Evolutionary conservation across 2,329 filamentous ascomycete species (phyloP).

Genomic region (Samsoniella hepiali): DNA sequence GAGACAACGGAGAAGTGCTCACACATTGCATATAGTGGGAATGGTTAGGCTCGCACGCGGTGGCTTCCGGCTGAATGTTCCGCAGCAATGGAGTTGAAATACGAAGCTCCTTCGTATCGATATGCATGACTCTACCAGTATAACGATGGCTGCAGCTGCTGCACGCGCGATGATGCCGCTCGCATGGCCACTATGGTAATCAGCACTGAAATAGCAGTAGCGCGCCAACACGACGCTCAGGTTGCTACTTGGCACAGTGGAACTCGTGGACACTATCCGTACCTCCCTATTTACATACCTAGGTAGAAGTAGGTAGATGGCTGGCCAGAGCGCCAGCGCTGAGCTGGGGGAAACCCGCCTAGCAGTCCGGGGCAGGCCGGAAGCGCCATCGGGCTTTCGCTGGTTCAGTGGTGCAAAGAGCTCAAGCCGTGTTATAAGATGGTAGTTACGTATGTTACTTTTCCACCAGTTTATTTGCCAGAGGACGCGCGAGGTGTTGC

Average conservation of each 20-base stretch:
- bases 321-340: background rate
- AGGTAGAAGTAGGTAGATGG: background rate
- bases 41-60: background rate
- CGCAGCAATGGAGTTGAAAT: background rate
- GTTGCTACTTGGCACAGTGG: background rate
- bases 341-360: constrained; percentile 1
- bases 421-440: background rate
- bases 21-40: background rate
- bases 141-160: background rate
- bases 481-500: background rate
- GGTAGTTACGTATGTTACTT: background rate
- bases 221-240: background rate
- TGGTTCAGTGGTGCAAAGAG: background rate
- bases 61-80: background rate
- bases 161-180: constrained; percentile 2
- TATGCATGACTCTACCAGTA: background rate
- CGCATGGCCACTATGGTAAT: background rate
- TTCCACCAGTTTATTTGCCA: background rate
- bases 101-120: background rate
- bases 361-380: constrained; percentile 8
- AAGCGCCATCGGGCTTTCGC: background rate
- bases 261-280: background rate
- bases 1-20: background rate
- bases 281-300: too few relatives aligned
- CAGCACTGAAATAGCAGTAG: background rate